Evolutionary conservation across 345 rosid genomes (phyloP), one percentile per base, ranked within the genome.

Genomic region (Combretum micranthum): DNA sequence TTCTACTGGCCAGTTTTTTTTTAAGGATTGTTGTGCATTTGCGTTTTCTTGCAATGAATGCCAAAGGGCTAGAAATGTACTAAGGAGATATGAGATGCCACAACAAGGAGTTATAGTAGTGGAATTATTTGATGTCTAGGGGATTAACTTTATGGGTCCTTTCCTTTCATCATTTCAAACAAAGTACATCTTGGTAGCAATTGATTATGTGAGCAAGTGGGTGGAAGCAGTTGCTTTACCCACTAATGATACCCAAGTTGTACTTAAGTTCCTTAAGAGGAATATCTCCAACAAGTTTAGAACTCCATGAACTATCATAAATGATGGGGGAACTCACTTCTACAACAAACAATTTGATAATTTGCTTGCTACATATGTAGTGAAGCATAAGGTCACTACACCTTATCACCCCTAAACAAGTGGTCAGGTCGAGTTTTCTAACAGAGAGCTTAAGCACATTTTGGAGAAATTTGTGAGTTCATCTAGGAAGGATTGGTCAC

Each of bases 131-230:
- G 1, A 25, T 25, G 2, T 25, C 3, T 25, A 7, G 32, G 32
- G 32, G 6, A 25, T 25, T 25, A 7, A 25, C 6, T 25, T 25
- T 7, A 25, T 25, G 1, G 0, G 32, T 0, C 0, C 32, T 0
- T 25, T 25, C 6, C 2, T 7, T 1, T 7, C 32, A 25, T 25
- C 32, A 0, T 3, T 3, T 1, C 6, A 3, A 1, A 55, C 39
- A 14, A 6, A 21, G 13, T 60, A 17, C 9, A 53, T 60, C 10
- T 13, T 60, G 10, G 25, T 60, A 5, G 19, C 23, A 0, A 42
- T 15, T 4, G 64, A 66, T 32, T 60, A 53, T 20, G 49, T 66
- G 1, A 52, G 26, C 1, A 59, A 66, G 37, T 66, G 44, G 55
- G 55, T 15, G 0, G 44, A 66, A 18, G 70, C n/a, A 0, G 0